These are phyloP conservation scores for Endoconidiophora laricicola DNA, from an alignment of 2,329 filamentous ascomycete genomes.

Conservation along the genomic window DNA sequence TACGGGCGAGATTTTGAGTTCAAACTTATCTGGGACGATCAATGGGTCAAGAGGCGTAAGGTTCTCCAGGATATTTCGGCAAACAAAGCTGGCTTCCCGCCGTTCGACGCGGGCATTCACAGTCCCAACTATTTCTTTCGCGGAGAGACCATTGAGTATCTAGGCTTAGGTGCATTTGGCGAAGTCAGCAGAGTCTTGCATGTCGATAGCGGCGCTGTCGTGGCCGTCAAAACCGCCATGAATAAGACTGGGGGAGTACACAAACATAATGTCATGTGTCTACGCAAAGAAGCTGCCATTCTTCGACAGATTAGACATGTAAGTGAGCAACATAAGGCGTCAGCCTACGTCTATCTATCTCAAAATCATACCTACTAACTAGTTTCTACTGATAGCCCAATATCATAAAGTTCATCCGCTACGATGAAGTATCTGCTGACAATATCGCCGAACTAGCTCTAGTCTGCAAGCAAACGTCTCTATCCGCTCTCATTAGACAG, in stretches of 20 bases:
- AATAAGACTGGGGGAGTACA: background rate
- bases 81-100: background rate
- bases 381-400: background rate
- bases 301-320: background rate
- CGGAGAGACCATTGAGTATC: background rate
- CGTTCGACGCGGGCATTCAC: no score
- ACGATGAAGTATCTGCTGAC: background rate
- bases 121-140: background rate
- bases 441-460: background rate
- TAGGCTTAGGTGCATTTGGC: background rate
- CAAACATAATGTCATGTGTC: background rate
- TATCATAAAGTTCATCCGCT: constrained; percentile 4
- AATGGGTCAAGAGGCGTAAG: background rate
- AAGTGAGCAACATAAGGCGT: background rate
- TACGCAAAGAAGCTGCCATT: background rate
- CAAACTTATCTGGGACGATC: background rate
- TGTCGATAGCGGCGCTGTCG: background rate
- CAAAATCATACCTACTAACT: background rate
- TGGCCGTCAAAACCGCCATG: background rate
- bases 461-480: background rate
- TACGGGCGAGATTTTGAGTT: background rate
- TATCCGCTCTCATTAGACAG: no score
- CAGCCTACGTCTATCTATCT: no score
- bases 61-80: background rate
- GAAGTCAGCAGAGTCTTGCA: background rate